These are phyloP conservation scores for Phyllosticta ampelicida DNA, from an alignment of 2,329 filamentous ascomycete genomes.

Conservation along the genomic window DNA sequence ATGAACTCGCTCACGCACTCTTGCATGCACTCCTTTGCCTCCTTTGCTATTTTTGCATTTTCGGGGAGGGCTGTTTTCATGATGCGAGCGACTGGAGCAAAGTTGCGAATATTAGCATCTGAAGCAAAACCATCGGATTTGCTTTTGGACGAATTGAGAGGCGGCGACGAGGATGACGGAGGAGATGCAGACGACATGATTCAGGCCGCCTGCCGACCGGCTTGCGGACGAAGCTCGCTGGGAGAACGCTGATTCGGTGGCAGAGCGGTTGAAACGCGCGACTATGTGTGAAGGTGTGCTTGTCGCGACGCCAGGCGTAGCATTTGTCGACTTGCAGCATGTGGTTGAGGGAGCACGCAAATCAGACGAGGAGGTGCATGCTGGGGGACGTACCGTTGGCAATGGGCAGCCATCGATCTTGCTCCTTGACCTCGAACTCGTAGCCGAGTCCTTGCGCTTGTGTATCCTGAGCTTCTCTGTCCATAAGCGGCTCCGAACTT, in stretches of 20 bases:
- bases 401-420: conserved; percentile 98
- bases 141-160: conserved; percentile 19
- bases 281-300: conserved; percentile 32
- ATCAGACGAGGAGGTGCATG: conserved; percentile 25
- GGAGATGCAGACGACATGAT: conserved; percentile 37
- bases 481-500: conserved; percentile 73
- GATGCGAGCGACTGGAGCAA: conserved; percentile 92
- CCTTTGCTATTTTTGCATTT: conserved; percentile 98
- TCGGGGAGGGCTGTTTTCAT: conserved; percentile 98
- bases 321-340: conserved; percentile 29
- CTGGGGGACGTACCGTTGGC: conserved; percentile 84
- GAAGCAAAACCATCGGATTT: conserved; percentile 35
- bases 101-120: conserved; percentile 91
- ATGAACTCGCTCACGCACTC: conserved; percentile 99
- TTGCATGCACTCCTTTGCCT: conserved; percentile 99
- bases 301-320: conserved; percentile 40
- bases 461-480: conserved; percentile 67
- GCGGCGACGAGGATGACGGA: conserved; percentile 26
- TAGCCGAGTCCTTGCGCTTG: conserved; percentile 65
- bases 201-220: conserved; percentile 29
- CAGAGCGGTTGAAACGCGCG: conserved; percentile 35
- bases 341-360: conserved; percentile 22
- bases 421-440: conserved; percentile 99
- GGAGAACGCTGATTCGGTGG: conserved; percentile 34
- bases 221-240: conserved; percentile 14